Percentiles rank a stretch among this genome's conserved stretches.
These are phyloP conservation scores for Aspergillus conjunctus DNA, from an alignment of 495 filamentous ascomycete species.

Conservation along the genomic window DNA sequence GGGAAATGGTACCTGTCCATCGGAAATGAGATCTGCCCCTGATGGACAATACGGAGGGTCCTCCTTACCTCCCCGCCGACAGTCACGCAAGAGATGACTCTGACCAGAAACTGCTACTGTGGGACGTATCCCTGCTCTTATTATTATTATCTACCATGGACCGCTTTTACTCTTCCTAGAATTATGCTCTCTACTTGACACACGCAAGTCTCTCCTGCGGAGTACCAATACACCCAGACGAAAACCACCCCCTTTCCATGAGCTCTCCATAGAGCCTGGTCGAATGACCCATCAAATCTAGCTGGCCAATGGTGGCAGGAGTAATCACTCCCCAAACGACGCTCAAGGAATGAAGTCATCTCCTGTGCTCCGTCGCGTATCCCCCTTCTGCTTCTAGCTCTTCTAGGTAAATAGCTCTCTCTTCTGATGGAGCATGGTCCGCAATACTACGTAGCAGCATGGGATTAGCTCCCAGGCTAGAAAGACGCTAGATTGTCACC, in stretches of 20 bases:
- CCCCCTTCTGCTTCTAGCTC: not conserved
- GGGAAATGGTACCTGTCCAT: slow-evolving; percentile 18
- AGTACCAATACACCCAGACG: not conserved
- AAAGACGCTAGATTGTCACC: slow-evolving; percentile 32
- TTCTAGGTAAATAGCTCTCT: not conserved
- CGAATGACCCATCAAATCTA: not conserved
- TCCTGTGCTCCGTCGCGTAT: not conserved
- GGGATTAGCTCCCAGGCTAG: slow-evolving; percentile 29
- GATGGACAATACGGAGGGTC: slow-evolving; percentile 10
- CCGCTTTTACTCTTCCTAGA: not conserved
- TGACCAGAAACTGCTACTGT: slow-evolving; percentile 2
- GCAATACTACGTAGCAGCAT: slow-evolving; percentile 21
- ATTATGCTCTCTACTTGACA: slow-evolving; percentile 24
- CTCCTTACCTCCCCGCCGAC: slow-evolving; percentile 17
- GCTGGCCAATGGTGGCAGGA: not conserved
- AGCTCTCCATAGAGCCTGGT: not conserved
- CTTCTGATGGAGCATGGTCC: slow-evolving; percentile 20
- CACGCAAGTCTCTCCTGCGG: slow-evolving; percentile 6
- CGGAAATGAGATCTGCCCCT: slow-evolving; percentile 23
- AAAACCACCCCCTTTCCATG: slow-evolving; percentile 10
- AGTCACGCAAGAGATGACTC: slow-evolving; percentile 8
- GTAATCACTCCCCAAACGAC: not conserved
- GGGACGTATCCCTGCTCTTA: slow-evolving; percentile 15
- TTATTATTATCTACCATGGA: slow-evolving; percentile 10
- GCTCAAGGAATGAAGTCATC: not conserved